Conservation (phyloP, 106 monocot genomes). For the Chionographis japonica region DNA sequence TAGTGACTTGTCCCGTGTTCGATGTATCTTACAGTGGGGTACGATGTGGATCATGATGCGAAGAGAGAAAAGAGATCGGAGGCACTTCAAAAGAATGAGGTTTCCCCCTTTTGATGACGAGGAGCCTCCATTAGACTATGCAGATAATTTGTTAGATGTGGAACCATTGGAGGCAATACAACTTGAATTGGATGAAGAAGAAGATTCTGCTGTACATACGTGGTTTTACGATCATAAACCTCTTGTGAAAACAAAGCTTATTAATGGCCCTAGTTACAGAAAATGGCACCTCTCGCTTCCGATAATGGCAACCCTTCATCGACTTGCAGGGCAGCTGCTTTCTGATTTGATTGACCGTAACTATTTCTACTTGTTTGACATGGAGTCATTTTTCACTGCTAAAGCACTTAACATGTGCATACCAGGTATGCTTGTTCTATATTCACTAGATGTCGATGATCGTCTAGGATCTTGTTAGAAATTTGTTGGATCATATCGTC, state of each 20-base stretch:
- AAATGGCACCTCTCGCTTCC: constrained; percentile 99
- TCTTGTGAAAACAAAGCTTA: constrained; percentile 95
- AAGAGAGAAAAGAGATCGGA: constrained; percentile 89
- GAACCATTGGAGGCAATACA: constrained; percentile 98
- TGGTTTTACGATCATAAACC: constrained; percentile 99
- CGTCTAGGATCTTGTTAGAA: too few relatives aligned
- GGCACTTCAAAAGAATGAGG: constrained; percentile 97
- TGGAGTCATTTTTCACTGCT: constrained; percentile 98
- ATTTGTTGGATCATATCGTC: too few relatives aligned
- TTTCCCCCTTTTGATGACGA: constrained; percentile 99
- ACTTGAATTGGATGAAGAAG: constrained; percentile 90
- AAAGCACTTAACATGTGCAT: constrained; percentile 99
- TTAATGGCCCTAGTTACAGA: constrained; percentile 97
- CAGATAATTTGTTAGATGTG: constrained; percentile 95
- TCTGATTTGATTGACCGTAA: constrained; percentile 93
- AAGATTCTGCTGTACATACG: constrained; percentile 94
- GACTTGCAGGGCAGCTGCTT: constrained; percentile 87
- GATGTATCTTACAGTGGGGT: constrained; percentile 66
- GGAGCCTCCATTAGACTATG: constrained; percentile 96
- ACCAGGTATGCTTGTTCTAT: constrained; percentile 52
- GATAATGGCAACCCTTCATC: constrained; percentile 97
- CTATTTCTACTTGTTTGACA: constrained; percentile 97
- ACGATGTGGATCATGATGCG: constrained; percentile 99
- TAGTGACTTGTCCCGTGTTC: background rate
- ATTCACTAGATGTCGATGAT: background rate